Evolutionary conservation across 352 stramenopile genomes (phyloP).

Genomic region (Globisporangium lucens): DNA sequence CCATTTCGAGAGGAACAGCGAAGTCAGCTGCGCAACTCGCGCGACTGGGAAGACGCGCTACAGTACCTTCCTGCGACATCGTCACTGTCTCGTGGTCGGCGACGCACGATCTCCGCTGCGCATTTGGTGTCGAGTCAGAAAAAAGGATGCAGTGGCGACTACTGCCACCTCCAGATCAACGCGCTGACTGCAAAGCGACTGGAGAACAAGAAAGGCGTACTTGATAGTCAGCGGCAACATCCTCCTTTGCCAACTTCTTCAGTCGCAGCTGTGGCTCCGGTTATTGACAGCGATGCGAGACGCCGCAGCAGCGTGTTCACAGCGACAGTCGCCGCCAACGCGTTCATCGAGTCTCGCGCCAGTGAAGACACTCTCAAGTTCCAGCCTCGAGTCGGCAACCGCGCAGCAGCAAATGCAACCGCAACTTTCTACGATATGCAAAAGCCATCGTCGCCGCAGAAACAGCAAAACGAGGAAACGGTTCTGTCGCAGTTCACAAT

Average conservation of each 20-base stretch:
- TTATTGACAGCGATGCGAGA: constrained; percentile 16
- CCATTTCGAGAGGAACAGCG: constrained; percentile 36
- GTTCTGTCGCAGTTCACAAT: constrained; percentile 41
- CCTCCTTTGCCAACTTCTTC: neutral
- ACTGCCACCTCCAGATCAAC: constrained; percentile 46
- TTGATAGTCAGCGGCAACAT: constrained; percentile 13
- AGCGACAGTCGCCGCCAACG: constrained; percentile 47
- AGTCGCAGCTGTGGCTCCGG: constrained; percentile 3
- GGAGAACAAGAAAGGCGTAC: constrained; percentile 25
- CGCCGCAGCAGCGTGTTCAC: constrained; percentile 46
- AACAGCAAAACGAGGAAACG: constrained; percentile 17
- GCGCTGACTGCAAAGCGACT: constrained; percentile 41
- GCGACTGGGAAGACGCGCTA: constrained; percentile 53
- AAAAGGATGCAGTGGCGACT: constrained; percentile 66
- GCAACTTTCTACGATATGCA: neutral
- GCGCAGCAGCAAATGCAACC: constrained; percentile 32
- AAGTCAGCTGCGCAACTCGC: constrained; percentile 28
- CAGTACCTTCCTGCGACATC: constrained; percentile 51
- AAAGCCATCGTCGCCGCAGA: constrained; percentile 12
- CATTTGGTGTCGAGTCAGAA: constrained; percentile 77
- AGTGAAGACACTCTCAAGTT: constrained; percentile 19
- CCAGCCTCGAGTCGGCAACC: constrained; percentile 15
- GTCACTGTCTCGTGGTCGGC: constrained; percentile 48
- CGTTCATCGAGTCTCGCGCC: constrained; percentile 47
- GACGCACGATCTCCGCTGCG: constrained; percentile 52